phyloP scores from a whole-genome alignment of 2,329 filamentous ascomycete species.

The Aspergillus ibericus region DNA sequence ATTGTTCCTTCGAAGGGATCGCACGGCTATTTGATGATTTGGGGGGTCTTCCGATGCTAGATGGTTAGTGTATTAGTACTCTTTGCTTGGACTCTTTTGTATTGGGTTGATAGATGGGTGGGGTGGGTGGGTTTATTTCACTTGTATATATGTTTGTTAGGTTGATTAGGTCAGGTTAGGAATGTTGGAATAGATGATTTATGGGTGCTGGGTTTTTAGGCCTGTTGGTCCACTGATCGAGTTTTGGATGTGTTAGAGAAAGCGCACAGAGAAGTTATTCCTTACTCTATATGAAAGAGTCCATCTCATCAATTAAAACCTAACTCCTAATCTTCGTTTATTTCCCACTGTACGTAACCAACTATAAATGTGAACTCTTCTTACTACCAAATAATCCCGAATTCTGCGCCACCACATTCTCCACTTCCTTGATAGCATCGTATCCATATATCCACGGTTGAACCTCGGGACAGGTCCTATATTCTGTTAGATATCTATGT shows the following conservation, averaged over 20 bases:
- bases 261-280: neutral
- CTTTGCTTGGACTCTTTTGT: neutral
- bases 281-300: neutral
- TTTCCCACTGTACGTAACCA: neutral
- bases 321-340: too few relatives aligned
- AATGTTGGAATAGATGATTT: neutral
- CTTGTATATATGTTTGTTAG: too few relatives aligned
- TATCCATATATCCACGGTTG: conserved; percentile 68
- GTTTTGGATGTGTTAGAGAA: too few relatives aligned
- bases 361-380: conserved; percentile 7
- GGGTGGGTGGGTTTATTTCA: neutral
- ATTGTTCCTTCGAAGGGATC: conserved; percentile 39
- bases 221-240: too few relatives aligned
- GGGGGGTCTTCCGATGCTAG: conserved; percentile 30
- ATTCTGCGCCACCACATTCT: conserved; percentile 36
- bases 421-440: conserved; percentile 59
- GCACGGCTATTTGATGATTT: conserved; percentile 37
- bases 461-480: conserved; percentile 59
- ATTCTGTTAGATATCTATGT: neutral
- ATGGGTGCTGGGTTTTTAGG: too few relatives aligned
- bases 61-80: conserved; percentile 18
- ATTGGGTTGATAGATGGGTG: too few relatives aligned
- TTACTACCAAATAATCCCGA: conserved; percentile 19
- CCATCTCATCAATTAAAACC: too few relatives aligned
- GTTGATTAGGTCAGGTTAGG: too few relatives aligned